Evolutionary conservation across 805 yeast species (phyloP), one percentile per base, ranked within the genome.

Genomic region (Teunomyces funiuensis): DNA sequence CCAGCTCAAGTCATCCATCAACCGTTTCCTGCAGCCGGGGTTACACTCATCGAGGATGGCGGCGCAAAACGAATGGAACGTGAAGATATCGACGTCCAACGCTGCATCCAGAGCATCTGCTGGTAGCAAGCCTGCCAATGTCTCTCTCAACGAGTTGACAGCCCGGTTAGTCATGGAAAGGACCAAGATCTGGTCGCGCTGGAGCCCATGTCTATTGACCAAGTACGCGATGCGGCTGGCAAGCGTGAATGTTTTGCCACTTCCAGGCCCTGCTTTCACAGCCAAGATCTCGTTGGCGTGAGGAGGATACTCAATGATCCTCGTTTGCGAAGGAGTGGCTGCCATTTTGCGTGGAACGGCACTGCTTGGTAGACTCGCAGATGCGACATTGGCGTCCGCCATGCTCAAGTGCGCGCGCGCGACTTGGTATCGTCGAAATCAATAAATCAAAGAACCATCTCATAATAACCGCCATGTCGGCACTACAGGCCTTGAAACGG

Each of bases 111-210:
- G n/a, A n/a, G n/a, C n/a, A n/a, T n/a, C n/a, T n/a, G n/a, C n/a
- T n/a, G n/a, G n/a, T n/a, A n/a, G 46, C 53, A 52, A 2, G 28
- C 50, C 10, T 29, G 33, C 23, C 66, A 66, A 43, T 58, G 73
- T 27, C 30, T 43, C 33, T 55, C 63, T 29, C 66, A 69, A 41
- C 61, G 69, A 77, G 25, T 72, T 74, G 1, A 84, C 88, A 0
- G 89, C 79, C 41, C 83, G 68, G 50, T 83, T 85, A 0, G 91
- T 83, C 73, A 85, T 69, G 10, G 87, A 79, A 3, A 85, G 63
- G 2, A 83, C 79, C 26, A 84, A 54, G 4, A 85, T 74, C 39
- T 82, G 79, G 2, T 66, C 57, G 0, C 89, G 87, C 2, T 55
- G 43, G 1, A 78, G 51, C 2, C 53, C 54, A 2, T 59, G 59